Evolutionary conservation across 495 filamentous ascomycete genomes (phyloP), one percentile per base, ranked within the genome.

Genomic region (Penicillium herquei): DNA sequence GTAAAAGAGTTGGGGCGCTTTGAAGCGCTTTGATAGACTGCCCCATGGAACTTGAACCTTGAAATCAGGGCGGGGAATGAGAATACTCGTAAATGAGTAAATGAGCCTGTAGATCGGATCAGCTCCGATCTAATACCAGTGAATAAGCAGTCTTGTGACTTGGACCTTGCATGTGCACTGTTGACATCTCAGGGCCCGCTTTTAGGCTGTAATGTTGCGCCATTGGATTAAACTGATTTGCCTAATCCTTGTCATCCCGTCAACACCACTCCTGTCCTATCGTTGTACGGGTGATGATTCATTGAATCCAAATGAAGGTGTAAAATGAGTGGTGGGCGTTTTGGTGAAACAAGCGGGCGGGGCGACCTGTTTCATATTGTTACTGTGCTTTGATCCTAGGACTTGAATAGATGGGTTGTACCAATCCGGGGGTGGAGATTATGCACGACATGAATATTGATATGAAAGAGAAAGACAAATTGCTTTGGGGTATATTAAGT

Each of bases 401-500:
- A 26, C 21, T 26, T 26, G 21, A 26, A 17, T 18, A 26, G 43
- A 17, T 21, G 8, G 34, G 34, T 37, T 26, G 21, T 26, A 26
- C 21, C 21, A 26, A 26, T 26, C 21, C 21, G 21, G 21, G 21
- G 12, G 32, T 42, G 49, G 41, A 52, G 51, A 57, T 60, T 57
- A 64, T 57, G 61, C 54, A 57, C 41, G 57, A 60, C 57, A 64
- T 64, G 21, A 26, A 26, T 18, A 34, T 16, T 7, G 43, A 45
- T 39, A 18, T 39, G 18, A 57, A 39, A 57, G 52, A 21, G 63
- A 50, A 66, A 64, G 56, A 59, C 40, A 63, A 61, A 65, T 64
- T 69, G 70, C 70, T 67, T 57, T 60, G 71, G 43, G 73, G 73
- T 76, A 76, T 76, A 74, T 71, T 74, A 73, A 69, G 66, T 76